Base-by-base conservation (phyloP, 2,329 filamentous ascomycete genomes). In the Scortechinia acanthostroma region DNA sequence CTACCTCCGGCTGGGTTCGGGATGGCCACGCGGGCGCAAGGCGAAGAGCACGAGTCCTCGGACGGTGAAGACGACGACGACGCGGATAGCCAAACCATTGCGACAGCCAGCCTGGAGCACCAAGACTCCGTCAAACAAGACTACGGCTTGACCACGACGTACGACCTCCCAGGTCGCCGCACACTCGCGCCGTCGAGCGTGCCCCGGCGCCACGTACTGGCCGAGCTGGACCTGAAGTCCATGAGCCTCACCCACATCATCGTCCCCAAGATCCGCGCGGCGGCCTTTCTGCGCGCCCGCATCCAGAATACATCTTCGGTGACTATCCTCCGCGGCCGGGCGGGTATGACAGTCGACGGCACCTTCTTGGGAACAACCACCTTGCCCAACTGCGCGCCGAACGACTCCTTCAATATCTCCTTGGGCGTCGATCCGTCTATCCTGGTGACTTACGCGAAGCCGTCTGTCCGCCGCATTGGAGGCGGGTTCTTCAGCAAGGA, bases 401-500 rank as follows among this genome's bases (percentile, higher is more conserved):
- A 76, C 28, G 74, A 77, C 44, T 51, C 55, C 1, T 74, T 84
- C 55, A 63, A 59, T 19, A 61, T 84, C 1, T 66, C 65, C 42
- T 64, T 84, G 0, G 80, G 80, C n/a, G 64, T 81, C 3, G 79
- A 83, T 54, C 77, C 77, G 2, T 68, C 69, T 3, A 71, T 84
- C 52, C 57, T 56, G 21, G 69, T 83, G 20, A 58, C 59, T 13
- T 83, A 83, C 53, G 66, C 71, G 14, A 75, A 74, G 54, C 75
- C 77, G 0, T 71, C 73, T 3, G 70, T 80, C 22, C 68, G 69
- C 45, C 66, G 73, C 16, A 67, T 64, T 46, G 71, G 71, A 10
- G 65, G 64, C 3, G 75, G 74, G 3, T 58, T 80, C 45, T 76
- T 79, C 54, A 62, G 57, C 51, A 76, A 74, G 55, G 75, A 78